Evolutionary conservation across 2,329 filamentous ascomycete species (phyloP), one percentile per base, ranked within the genome.

Genomic region (Nigrospora sphaerica): DNA sequence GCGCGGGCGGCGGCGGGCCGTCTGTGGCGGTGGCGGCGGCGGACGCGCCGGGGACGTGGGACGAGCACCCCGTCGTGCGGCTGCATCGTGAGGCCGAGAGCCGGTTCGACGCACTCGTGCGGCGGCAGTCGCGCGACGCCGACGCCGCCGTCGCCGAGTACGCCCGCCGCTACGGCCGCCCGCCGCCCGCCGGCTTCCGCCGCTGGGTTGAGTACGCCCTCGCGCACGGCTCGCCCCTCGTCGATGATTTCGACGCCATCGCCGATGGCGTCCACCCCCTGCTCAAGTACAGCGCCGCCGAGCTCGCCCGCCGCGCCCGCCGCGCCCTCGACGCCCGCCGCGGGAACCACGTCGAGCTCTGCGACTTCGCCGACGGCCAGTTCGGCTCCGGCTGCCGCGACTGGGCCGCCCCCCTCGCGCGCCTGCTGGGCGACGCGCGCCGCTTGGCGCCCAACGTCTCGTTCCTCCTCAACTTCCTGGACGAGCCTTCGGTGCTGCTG

Each of bases 181-280:
- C 68, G 1, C 74, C 73, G 0, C 75, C 74, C 0, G 57, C 60
- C 0, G 73, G 74, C 0, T 77, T 77, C 32, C 55, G 68, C 1
- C 57, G 49, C 3, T 77, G 74, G 75, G 71, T 64, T 19, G 51
- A 62, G 1, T 75, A 64, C 39, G 72, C 73, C 1, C 43, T 53
- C 2, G 50, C 51, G 0, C 57, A 70, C 1, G 33, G 65, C 3
- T 74, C 72, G 0, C 61, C 61, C 0, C 62, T 76, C n/a, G 73
- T 77, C 32, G 73, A 77, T 47, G 68, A 76, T 3, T 77, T 72
- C 31, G 69, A 77, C 37, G 60, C 54, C 1, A 70, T 78, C 3
- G 55, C 65, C 35, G 47, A 68, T 0, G 49, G 58, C 0, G 51
- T 78, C 1, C 54, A 57, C 0, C 73, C 71, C 0, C 71, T 76